A percentile compares a stretch with the other conserved stretches of the same genome.
phyloP scores from a whole-genome alignment of 2,329 filamentous ascomycete genomes.

The Penicillium palitans region DNA sequence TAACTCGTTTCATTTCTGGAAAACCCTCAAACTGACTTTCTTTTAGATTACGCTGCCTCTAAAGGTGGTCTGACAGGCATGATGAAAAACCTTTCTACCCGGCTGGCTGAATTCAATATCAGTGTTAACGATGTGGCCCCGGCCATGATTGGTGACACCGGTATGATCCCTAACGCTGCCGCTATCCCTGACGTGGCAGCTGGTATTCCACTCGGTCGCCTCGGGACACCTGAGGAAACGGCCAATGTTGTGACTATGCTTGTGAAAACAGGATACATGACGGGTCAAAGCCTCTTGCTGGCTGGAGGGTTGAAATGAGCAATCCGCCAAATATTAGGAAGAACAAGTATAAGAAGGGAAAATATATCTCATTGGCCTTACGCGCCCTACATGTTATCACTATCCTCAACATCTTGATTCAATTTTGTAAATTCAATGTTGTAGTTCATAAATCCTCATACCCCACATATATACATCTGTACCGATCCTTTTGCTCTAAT shows the following conservation, averaged over 20 bases:
- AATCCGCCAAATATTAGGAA: background rate
- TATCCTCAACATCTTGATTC: background rate
- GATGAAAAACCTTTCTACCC: slow-evolving; percentile 64
- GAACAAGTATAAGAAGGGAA: background rate
- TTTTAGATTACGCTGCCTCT: slow-evolving; percentile 55
- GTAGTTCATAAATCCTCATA: too few species aligned
- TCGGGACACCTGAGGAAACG: slow-evolving; percentile 60
- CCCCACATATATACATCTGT: background rate
- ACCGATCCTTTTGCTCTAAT: slow-evolving; percentile 4
- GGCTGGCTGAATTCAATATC: slow-evolving; percentile 61
- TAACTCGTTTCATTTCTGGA: background rate
- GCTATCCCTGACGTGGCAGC: slow-evolving; percentile 60
- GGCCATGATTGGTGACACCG: slow-evolving; percentile 66
- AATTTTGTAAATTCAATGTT: slow-evolving; percentile 2
- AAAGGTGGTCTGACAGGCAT: slow-evolving; percentile 64
- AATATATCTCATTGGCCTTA: background rate
- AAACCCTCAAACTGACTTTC: background rate
- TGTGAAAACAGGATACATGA: slow-evolving; percentile 61
- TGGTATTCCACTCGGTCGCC: slow-evolving; percentile 59
- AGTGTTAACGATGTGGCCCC: slow-evolving; percentile 69
- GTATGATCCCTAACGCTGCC: slow-evolving; percentile 62
- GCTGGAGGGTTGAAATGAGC: slow-evolving; percentile 54
- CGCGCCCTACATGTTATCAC: background rate
- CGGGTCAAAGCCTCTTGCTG: slow-evolving; percentile 57
- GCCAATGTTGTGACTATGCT: slow-evolving; percentile 63